A percentile compares a stretch with the other conserved stretches of the same genome.
phyloP scores from a whole-genome alignment of 192 early-diverging fungal species.

The Chytriomyces confervae region DNA sequence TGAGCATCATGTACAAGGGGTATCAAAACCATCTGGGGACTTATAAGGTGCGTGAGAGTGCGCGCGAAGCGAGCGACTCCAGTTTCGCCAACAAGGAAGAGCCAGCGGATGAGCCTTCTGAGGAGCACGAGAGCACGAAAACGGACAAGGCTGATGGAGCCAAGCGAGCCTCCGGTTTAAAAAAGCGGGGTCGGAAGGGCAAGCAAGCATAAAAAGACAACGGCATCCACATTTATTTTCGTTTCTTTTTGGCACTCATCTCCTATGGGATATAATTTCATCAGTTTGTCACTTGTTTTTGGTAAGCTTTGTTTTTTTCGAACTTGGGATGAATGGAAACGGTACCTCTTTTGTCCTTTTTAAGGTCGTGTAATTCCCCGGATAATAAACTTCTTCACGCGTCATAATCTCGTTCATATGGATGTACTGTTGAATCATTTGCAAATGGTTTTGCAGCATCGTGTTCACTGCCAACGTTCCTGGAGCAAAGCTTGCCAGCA shows the following conservation, averaged over 20 bases:
- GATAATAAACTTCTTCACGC: slow-evolving; percentile 12
- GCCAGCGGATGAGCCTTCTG: background rate
- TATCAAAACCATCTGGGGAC: slow-evolving; percentile 42
- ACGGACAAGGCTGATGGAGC: background rate
- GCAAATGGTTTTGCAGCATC: slow-evolving; percentile 29
- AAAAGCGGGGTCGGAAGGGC: too few relatives aligned
- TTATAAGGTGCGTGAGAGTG: slow-evolving; percentile 29
- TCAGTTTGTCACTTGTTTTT: too few relatives aligned
- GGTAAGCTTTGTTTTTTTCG: too few relatives aligned
- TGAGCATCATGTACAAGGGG: slow-evolving; percentile 40
- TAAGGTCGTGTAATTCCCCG: slow-evolving; percentile 8
- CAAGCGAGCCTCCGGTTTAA: too few relatives aligned
- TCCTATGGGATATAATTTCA: too few relatives aligned
- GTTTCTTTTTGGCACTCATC: too few relatives aligned
- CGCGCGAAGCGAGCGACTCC: background rate
- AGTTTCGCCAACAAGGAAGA: background rate
- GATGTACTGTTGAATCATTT: slow-evolving; percentile 29
- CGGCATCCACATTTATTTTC: too few relatives aligned
- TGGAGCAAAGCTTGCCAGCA: slow-evolving; percentile 21
- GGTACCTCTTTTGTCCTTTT: slow-evolving; percentile 24
- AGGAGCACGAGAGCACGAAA: background rate
- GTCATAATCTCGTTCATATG: slow-evolving; percentile 16
- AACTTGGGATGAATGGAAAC: too few relatives aligned
- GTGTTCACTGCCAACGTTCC: slow-evolving; percentile 18
- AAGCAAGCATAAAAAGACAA: too few relatives aligned